Percentiles rank a stretch among this genome's conserved stretches.
Evolutionary conservation across 495 filamentous ascomycete genomes (phyloP).

Genomic region (Penicillium crystallinum): DNA sequence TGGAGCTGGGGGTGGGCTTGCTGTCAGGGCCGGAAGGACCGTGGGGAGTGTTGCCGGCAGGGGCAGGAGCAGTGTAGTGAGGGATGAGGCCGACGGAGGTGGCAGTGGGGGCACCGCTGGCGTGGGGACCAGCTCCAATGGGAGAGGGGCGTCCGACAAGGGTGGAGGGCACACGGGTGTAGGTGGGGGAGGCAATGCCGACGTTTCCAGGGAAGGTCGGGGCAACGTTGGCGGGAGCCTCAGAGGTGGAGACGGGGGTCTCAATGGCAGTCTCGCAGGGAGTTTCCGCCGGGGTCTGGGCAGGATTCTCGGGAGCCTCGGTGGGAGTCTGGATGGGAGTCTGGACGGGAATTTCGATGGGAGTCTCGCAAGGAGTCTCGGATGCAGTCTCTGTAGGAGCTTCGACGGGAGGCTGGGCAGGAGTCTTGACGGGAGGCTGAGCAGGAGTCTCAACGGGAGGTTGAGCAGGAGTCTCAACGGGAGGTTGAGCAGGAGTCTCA

Average conservation of each 20-base stretch:
- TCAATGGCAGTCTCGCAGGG: not conserved
- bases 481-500: not conserved
- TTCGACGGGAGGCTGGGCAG: not conserved
- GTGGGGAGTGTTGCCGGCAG: not conserved
- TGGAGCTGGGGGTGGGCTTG: constrained; percentile 7
- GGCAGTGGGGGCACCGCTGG: not conserved
- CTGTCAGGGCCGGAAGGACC: not conserved
- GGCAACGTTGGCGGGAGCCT: not conserved
- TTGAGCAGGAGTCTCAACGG: not conserved
- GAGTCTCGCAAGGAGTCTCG: not conserved
- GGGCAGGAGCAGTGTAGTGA: not conserved
- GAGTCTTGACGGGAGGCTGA: not conserved
- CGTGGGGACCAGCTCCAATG: not conserved
- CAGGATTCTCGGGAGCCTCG: not conserved
- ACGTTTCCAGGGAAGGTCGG: not conserved
- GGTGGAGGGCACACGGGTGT: not conserved
- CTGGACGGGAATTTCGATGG: not conserved
- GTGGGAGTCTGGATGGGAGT: not conserved
- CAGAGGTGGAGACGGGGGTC: not conserved
- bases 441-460: not conserved
- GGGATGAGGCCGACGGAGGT: not conserved
- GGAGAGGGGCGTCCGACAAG: not conserved
- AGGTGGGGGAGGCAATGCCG: not conserved
- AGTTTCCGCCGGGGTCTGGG: not conserved
- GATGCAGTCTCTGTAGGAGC: too few species aligned